These are phyloP conservation scores for Boletellus deceptivus DNA, from an alignment of 1,284 basidiomycete genomes.

Conservation along the genomic window DNA sequence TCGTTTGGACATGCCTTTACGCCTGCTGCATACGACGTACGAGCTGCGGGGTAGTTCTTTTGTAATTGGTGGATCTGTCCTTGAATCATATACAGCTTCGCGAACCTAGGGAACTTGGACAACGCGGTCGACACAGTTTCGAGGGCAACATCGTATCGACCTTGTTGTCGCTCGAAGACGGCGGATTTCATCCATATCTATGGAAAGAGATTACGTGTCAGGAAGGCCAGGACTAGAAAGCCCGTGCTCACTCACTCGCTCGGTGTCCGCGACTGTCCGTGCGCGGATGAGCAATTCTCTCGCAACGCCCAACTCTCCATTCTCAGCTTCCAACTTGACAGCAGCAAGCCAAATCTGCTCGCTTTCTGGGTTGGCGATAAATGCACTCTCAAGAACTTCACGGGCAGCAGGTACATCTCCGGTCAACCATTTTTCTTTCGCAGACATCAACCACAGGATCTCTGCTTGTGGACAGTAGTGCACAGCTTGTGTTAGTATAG, in stretches of 20 bases:
- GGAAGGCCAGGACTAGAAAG: too few relatives aligned
- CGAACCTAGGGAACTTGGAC: conserved; percentile 19
- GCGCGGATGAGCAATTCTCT: conserved; percentile 85
- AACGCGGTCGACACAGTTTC: conserved; percentile 75
- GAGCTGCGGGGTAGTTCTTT: too few relatives aligned
- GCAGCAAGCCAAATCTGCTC: conserved; percentile 98
- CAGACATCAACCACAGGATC: conserved; percentile 95
- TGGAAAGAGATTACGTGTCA: background rate
- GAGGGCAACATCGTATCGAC: conserved; percentile 71
- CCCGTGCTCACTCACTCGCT: conserved; percentile 58
- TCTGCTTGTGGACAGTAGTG: conserved; percentile 92
- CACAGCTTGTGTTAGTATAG: conserved; percentile 80
- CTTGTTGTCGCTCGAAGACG: conserved; percentile 90
- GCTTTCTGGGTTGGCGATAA: conserved; percentile 93
- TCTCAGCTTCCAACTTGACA: conserved; percentile 94
- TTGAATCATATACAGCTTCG: conserved; percentile 74
- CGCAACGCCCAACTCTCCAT: conserved; percentile 85
- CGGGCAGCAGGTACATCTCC: conserved; percentile 88
- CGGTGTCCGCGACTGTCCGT: conserved; percentile 85
- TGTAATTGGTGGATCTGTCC: too few relatives aligned
- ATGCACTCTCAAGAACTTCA: conserved; percentile 84
- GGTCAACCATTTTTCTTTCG: conserved; percentile 91
- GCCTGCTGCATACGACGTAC: conserved; percentile 51
- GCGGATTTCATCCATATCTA: conserved; percentile 99
- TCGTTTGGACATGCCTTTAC: conserved; percentile 83